Evolutionary conservation across 805 yeast genomes (phyloP), one percentile per base, ranked within the genome.

Genomic region (Myxozyma udenii): DNA sequence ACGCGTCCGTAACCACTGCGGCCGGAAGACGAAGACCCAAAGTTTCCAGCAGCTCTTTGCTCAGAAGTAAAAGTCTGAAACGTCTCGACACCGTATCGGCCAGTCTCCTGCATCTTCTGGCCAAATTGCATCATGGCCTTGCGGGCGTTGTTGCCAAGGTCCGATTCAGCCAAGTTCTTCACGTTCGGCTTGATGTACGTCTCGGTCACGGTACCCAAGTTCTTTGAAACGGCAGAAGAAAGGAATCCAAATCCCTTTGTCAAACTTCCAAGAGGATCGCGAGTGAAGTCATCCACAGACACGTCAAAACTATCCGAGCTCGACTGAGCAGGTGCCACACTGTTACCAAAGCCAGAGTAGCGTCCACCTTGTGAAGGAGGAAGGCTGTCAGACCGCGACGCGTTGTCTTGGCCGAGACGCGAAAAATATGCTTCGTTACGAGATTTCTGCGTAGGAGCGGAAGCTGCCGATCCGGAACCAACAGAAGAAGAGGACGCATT

Each of bases 121-220:
- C 97, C 96, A 72, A 91, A 93, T 73, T 93, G 97, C 53, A 87
- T 84, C 78, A 95, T 87, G n/a, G 98, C 98, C 61, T 88, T 80
- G 57, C 78, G 81, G 3, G 98, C 93, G 64, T 88, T 95, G 49
- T 71, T 74, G 22, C 95, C 81, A 40, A 87, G 68, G 53, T 93
- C 98, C 56, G 86, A 80, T 55, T 83, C 88, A 35, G 83, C 79
- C 61, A 93, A 75, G 64, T 85, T 89, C 65, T 81, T 82, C 66
- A 88, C 77, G 41, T 93, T 81, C n/a, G 98, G 98, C 66, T 87
- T 87, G 60, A 93, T 89, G 46, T 89, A 95, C 6, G 82, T 71
- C 63, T 90, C 95, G 61, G 85, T 85, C 36, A 93, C 95, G 59
- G 88, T 96, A 56, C 76, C 80, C 7, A 88, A 83, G 0, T 95